Evolutionary conservation across 73 alveolate genomes (phyloP), one percentile per base, ranked within the genome.

Genomic region (Symbiodinium natans): DNA sequence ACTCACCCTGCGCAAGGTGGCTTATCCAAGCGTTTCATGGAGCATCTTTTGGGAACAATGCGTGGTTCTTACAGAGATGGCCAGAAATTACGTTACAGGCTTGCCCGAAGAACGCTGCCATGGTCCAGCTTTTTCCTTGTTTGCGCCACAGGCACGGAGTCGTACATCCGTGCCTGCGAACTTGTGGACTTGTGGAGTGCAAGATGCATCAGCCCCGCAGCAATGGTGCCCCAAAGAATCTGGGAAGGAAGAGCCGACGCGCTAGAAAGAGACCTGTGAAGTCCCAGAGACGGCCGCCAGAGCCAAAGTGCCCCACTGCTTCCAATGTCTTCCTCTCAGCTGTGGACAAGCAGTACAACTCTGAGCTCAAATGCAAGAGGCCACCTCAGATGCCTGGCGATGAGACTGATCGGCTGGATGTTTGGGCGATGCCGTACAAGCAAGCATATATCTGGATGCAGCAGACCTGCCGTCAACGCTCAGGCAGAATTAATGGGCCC

Each of bases 11-110:
- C 17, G 71, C 90, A 82, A 40, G 90, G 90, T 25, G 71, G 90
- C 38, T 41, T 82, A 15, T 42, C 42, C 3, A 21, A 75, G 25
- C 74, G 92, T 41, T 83, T 83, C 52, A 38, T 43, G 21, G 92
- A 83, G 36, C 92, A 83, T 42, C 41, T 83, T 74, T 42, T 63
- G 11, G 92, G 75, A 31, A 83, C 92, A 27, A 19, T 83, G 43
- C 92, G 92, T 41, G n/a, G 77, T 0, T 8, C 42, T 5, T 83
- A 83, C 75, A 83, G 92, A 43, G 92, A 83, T n/a, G 75, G 92
- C 5, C 42, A 29, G 46, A 83, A 83, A 31, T 43, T 83, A 25
- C 77, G 92, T 23, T 83, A 83, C 43, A 21, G 77, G 15, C 75
- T 83, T 19, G 73, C 92, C 3, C 74, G 92, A n/a, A 7, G 92